Evolutionary conservation across 495 filamentous ascomycete species (phyloP).

Genomic region (Elasticomyces elasticus): DNA sequence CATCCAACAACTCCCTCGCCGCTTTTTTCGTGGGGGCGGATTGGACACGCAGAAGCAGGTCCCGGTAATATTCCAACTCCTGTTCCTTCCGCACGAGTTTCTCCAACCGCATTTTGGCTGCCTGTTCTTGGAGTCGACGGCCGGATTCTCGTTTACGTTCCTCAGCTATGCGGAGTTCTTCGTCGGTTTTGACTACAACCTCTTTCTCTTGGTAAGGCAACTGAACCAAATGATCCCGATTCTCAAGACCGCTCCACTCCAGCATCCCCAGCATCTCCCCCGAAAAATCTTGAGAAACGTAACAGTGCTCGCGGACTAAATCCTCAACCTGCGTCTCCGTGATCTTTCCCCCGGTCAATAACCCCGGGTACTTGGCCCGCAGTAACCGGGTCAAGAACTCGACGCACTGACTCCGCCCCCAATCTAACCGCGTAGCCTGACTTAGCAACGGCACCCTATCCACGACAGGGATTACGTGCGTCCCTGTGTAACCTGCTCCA

Average conservation of each 20-base stretch:
- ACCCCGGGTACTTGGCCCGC: constrained; percentile 83
- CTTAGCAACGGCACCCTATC: constrained; percentile 71
- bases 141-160: constrained; percentile 91
- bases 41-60: constrained; percentile 55
- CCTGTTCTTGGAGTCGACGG: constrained; percentile 84
- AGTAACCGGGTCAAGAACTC: constrained; percentile 87
- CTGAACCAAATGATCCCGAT: constrained; percentile 78
- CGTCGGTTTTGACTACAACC: constrained; percentile 77
- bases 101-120: constrained; percentile 90
- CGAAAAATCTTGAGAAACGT: constrained; percentile 74
- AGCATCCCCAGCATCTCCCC: constrained; percentile 62
- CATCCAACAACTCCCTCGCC: constrained; percentile 69
- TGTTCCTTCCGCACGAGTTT: constrained; percentile 91
- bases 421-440: constrained; percentile 81
- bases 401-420: constrained; percentile 80
- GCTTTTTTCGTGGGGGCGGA: constrained; percentile 75
- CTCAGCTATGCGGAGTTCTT: constrained; percentile 77
- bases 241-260: constrained; percentile 81
- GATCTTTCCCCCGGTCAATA: constrained; percentile 60
- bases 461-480: constrained; percentile 89
- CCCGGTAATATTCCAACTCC: constrained; percentile 86
- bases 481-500: constrained; percentile 83
- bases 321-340: constrained; percentile 77
- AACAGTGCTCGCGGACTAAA: constrained; percentile 81
- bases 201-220: constrained; percentile 89